Percentiles rank a stretch among this genome's conserved stretches.
Evolutionary conservation across 2,329 filamentous ascomycete genomes (phyloP).

Genomic region (Venturia nashicola): DNA sequence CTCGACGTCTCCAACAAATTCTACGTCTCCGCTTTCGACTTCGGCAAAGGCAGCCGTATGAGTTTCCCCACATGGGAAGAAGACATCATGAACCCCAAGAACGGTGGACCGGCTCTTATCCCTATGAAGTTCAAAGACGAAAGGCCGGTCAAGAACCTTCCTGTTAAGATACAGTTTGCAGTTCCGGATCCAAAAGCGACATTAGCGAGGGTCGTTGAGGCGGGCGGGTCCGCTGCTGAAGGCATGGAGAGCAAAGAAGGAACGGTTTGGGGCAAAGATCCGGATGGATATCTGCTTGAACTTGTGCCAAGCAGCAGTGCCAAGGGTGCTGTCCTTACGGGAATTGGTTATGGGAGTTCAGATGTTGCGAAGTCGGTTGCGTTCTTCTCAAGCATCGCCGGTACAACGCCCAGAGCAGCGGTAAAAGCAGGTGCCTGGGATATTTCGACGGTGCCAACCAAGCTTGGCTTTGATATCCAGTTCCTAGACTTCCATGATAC

Average conservation of each 20-base stretch:
- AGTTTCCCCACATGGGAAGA: background rate
- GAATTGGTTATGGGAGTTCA: background rate
- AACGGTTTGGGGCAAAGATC: conserved; percentile 3
- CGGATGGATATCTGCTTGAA: conserved; percentile 2
- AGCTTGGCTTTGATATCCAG: background rate
- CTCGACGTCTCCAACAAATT: background rate
- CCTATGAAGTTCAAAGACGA: conserved; percentile 6
- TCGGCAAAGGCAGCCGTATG: conserved; percentile 1
- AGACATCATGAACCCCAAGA: conserved; percentile 2
- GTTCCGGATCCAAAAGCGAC: background rate
- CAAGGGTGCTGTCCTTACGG: background rate
- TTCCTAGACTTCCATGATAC: conserved; percentile 2
- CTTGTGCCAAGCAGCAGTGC: background rate
- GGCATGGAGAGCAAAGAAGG: background rate
- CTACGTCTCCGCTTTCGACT: background rate
- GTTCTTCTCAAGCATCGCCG: background rate
- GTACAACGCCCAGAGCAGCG: background rate
- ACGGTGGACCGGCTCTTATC: conserved; percentile 2
- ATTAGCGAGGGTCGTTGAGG: background rate
- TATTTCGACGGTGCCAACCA: background rate
- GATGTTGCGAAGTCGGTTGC: background rate
- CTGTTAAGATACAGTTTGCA: background rate
- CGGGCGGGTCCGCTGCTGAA: background rate
- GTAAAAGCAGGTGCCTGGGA: background rate
- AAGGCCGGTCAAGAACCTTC: background rate